Base-by-base conservation (phyloP, 2,329 filamentous ascomycete species). In the Fusarium sp. region DNA sequence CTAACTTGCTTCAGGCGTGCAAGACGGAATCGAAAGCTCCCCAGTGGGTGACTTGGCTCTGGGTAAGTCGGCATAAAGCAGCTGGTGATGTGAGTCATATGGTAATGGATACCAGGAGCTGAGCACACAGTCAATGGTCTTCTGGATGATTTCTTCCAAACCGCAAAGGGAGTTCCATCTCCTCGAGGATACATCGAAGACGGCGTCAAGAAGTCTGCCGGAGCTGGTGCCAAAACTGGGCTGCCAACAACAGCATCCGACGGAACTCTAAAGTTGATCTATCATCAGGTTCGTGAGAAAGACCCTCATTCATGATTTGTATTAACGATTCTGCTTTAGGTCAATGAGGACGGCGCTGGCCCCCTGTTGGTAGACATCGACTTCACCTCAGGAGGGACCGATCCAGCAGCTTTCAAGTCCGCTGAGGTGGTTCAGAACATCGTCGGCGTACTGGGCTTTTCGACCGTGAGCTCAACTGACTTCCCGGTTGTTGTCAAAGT, bases 211-310 rank as follows among this genome's bases (percentile, higher is more conserved):
- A 63, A 61, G 18, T 52, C 6, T 20, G 33, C 61, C 8, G 61
- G 61, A n/a, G 31, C 15, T 20, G 61, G 61, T 18, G 33, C 31
- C 2, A 52, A 52, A n/a, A 5, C 31, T 4, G 55, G 55, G 10
- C 8, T 61, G 17, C 61, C 61, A 27, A 63, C 61, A 11, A 38
- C 25, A 15, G 61, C n/a, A 38, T 20, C 45, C 10, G 55, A 63
- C 14, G 61, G 61, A 39, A 63, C 61, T 39, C 38, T 63, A 7
- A 63, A 63, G 44, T 15, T 63, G 17, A 63, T 63, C 11, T 63
- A 63, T 42, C 61, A 63, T 31, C 61, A 63, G 55, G 61, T 63
- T 63, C 38, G 61, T 63, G 6, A 2, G 3, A 3, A 45, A 15
- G 17, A n/a, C 8, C 7, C 6, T 55, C 8, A 22, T 35, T 25